Evolutionary conservation across 441 rosid species (phyloP), one percentile per base, ranked within the genome.

Genomic region (Populus hybrid): DNA sequence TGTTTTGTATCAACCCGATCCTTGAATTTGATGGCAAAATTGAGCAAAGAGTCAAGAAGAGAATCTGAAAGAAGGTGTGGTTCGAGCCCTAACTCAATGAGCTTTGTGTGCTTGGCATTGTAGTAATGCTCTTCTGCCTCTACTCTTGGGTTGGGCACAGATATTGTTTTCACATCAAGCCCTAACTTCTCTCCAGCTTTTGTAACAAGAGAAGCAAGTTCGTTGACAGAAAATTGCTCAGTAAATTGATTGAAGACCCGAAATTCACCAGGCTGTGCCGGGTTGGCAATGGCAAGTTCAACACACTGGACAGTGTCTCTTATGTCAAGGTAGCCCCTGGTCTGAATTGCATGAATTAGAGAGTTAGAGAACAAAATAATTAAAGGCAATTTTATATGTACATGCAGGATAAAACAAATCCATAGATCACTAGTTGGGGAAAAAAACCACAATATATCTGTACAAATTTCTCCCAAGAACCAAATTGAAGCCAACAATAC

Each of bases 71-170:
- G 94, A 79, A 92, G 88, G 80, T 91, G 99, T 26, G 97, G 99
- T 80, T 89, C 77, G 61, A 95, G 97, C 74, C 99, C 99, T 80
- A 95, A 83, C 75, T 95, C 99, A 73, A 95, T 85, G 30, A 95
- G 94, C 86, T 95, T 92, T 10, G 97, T 93, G 79, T 92, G 98
- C 87, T 90, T 95, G 69, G 99, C 98, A 70, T 93, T 95, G 92
- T 95, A 93, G 85, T 95, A 95, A 84, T 95, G 99, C 74, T 95
- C 98, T 83, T 95, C 99, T 10, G 99, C 97, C 83, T 93, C 98
- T 20, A 93, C 99, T 85, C 99, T 86, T 12, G 97, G 99, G 82
- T 95, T 95, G 12, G 99, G 98, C 71, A 95, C 95, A 6, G 86
- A 86, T 84, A 79, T 74, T 71, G 93, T 86, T 78, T 87, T 84